Percentiles rank a stretch among this genome's conserved stretches.
phyloP scores from a whole-genome alignment of 345 rosid species.

The Mangifera indica region DNA sequence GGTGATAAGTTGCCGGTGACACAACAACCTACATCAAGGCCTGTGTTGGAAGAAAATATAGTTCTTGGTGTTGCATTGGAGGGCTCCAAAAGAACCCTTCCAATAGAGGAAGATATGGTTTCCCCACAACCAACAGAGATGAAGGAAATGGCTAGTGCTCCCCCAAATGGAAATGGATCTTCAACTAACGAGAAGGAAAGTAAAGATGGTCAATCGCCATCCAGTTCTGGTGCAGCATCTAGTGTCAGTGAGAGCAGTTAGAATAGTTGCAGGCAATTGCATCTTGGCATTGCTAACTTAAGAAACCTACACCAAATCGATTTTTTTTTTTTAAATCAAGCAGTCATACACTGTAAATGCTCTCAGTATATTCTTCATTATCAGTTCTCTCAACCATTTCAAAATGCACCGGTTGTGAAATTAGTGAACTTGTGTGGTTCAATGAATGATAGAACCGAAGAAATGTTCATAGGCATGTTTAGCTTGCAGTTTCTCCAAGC shows the following conservation, averaged over 20 bases:
- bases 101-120: slow-evolving; percentile 63
- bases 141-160: slow-evolving; percentile 50
- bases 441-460: not conserved
- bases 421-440: not conserved
- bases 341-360: slow-evolving; percentile 5
- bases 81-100: slow-evolving; percentile 84
- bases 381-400: not conserved
- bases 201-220: slow-evolving; percentile 45
- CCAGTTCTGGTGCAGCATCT: slow-evolving; percentile 31
- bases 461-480: too few species aligned
- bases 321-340: too few species aligned
- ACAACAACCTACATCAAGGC: slow-evolving; percentile 39
- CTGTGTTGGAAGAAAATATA: slow-evolving; percentile 71
- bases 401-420: too few species aligned
- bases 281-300: not conserved
- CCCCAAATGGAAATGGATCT: slow-evolving; percentile 38
- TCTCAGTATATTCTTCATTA: not conserved
- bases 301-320: too few species aligned
- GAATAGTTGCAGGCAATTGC: not conserved
- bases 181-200: slow-evolving; percentile 44
- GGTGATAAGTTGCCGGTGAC: slow-evolving; percentile 31
- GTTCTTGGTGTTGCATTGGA: slow-evolving; percentile 85
- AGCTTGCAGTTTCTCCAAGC: too few species aligned
- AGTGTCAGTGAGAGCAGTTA: slow-evolving; percentile 22
- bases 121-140: slow-evolving; percentile 36